Conservation (phyloP, 75 land plant genomes). For the Ceratopteris richardii region DNA sequence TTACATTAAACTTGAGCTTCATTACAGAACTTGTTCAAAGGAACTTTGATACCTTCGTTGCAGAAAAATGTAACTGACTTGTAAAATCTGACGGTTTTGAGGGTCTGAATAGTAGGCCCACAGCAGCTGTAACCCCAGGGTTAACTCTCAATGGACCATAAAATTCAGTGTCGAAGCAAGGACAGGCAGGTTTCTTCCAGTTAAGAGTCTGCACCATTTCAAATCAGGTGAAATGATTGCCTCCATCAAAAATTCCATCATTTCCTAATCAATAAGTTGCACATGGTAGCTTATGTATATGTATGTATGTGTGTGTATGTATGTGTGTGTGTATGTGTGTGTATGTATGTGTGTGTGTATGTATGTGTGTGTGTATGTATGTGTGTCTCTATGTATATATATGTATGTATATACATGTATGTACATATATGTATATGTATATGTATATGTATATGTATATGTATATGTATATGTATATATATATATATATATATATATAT, state of each 20-base stretch:
- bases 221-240: neutral
- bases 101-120: conserved; percentile 21
- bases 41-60: conserved; percentile 28
- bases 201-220: conserved; percentile 12
- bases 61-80: conserved; percentile 16
- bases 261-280: neutral
- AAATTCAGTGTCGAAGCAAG: conserved; percentile 21
- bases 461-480: no score
- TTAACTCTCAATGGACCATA: conserved; percentile 23
- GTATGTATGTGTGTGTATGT: neutral
- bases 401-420: neutral
- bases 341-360: neutral
- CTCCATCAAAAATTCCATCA: neutral
- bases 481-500: no score
- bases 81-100: conserved; percentile 12
- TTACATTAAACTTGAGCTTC: no score
- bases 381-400: no score
- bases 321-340: neutral
- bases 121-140: conserved; percentile 19
- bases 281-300: neutral
- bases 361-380: neutral
- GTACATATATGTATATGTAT: no score
- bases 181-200: conserved; percentile 20
- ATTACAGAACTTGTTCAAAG: no score
- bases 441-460: no score